Conservation (phyloP, 2,329 filamentous ascomycete species). For the Parafenestella ontariensis region DNA sequence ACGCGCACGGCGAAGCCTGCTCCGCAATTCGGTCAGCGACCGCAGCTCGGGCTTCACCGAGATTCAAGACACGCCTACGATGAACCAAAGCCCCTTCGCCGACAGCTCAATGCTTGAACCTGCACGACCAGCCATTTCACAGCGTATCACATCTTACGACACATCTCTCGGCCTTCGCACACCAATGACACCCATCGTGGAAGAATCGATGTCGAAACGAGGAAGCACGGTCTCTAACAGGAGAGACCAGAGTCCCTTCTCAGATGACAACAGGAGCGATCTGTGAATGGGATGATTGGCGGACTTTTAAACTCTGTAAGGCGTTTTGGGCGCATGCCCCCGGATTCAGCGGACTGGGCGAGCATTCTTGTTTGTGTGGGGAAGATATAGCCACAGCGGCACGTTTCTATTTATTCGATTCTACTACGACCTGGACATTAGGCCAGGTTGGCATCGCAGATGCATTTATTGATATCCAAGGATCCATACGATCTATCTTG, state of each 20-base stretch:
- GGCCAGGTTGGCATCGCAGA: not conserved
- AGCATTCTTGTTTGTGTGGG: slow-evolving; percentile 11
- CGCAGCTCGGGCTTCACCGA: slow-evolving; percentile 44
- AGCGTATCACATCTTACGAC: slow-evolving; percentile 42
- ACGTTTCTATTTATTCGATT: slow-evolving; percentile 7
- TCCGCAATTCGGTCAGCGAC: slow-evolving; percentile 32
- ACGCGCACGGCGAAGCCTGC: slow-evolving; percentile 39
- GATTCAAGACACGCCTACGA: slow-evolving; percentile 46
- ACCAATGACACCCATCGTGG: slow-evolving; percentile 55
- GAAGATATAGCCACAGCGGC: slow-evolving; percentile 20
- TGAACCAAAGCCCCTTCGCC: slow-evolving; percentile 42
- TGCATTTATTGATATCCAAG: slow-evolving; percentile 5
- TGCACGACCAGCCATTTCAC: slow-evolving; percentile 30
- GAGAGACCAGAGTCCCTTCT: slow-evolving; percentile 45
- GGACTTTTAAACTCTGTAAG: slow-evolving; percentile 6
- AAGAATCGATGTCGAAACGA: slow-evolving; percentile 52
- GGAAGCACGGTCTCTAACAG: slow-evolving; percentile 37
- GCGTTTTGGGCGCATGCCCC: slow-evolving; percentile 18
- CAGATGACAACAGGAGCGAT: slow-evolving; percentile 41
- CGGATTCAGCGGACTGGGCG: slow-evolving; percentile 15
- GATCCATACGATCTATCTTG: slow-evolving; percentile 2
- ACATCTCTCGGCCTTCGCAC: slow-evolving; percentile 34
- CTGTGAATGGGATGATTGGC: slow-evolving; percentile 14
- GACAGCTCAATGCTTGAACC: slow-evolving; percentile 37
- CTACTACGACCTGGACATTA: not conserved